Base-by-base conservation (phyloP, 1,284 basidiomycete species). In the Microbotryomycetes sp. region DNA sequence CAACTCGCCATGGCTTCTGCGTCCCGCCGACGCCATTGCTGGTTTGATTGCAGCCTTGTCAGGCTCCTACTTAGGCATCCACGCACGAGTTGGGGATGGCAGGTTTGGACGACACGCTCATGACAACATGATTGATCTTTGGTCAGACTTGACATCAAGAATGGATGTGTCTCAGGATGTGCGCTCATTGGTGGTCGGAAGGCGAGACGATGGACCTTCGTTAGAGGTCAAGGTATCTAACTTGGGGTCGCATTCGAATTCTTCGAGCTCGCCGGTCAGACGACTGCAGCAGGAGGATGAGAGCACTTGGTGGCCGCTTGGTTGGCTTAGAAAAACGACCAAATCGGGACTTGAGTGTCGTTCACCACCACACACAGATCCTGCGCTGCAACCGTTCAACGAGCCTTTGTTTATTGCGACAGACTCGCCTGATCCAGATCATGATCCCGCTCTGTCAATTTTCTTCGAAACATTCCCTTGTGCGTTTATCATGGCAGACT, bases 61-160 rank as follows among this genome's bases (percentile, higher is more conserved):
- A n/a, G n/a, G n/a, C n/a, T n/a, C n/a, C 6, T 89, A 84, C 67
- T 69, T 86, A 28, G 84, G 81, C 2, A 81, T 81, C 2, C 87
- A 89, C 68, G 73, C 88, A 2, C 81, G 88, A 9, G 70, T 87
- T 3, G 83, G 82, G 7, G 86, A 88, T 66, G 84, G 85, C 1
- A 71, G 74, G 6, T 89, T 89, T 73, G 75, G 74, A 62, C 68
- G 68, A 12, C 74, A 77, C 16, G 77, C 78, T 9, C 67, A 71
- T 25, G 65, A 60, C n/a, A 69, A 73, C 58, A 61, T 62, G 54
- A 49, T 61, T 15, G 51, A 55, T 46, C 6, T 65, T 6, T 70
- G 67, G 52, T 23, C 29, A 5, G 55, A 54, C 12, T 45, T 64
- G 22, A 62, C 42, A 23, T 50, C 58, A 49, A 15, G 60, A 6